Evolutionary conservation across 805 yeast genomes (phyloP).

Genomic region (Sugiyamaella marilandica): DNA sequence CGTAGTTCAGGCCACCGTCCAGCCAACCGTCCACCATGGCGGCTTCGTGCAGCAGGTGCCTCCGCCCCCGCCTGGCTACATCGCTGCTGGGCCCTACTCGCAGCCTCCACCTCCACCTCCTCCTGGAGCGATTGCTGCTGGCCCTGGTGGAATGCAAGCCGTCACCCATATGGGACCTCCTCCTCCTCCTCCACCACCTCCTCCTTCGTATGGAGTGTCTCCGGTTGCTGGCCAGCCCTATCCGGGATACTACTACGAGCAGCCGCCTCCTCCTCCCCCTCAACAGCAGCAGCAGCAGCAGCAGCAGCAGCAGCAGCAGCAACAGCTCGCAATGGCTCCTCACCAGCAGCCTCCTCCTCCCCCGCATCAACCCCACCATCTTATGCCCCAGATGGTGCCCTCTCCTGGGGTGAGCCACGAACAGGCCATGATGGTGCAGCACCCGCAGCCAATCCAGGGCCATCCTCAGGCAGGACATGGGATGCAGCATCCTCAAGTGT

Average conservation of each 20-base stretch:
- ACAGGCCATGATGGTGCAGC: not conserved
- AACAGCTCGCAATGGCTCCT: conserved; percentile 2
- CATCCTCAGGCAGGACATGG: too few relatives aligned
- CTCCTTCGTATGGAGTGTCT: not conserved
- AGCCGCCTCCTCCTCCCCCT: conserved; percentile 7
- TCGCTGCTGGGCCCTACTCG: not conserved
- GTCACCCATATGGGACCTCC: too few relatives aligned
- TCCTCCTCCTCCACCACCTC: conserved; percentile 2
- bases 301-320: not conserved
- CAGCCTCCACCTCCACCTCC: not conserved
- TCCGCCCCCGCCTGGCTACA: conserved; percentile 1
- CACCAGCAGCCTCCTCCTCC: conserved; percentile 7
- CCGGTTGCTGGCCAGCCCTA: conserved; percentile 1
- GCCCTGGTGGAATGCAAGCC: not conserved
- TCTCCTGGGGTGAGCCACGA: not conserved
- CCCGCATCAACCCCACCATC: conserved; percentile 4
- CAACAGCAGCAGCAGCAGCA: conserved; percentile 9
- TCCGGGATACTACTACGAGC: conserved; percentile 3
- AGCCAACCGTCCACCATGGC: conserved; percentile 1
- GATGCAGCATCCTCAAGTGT: not conserved
- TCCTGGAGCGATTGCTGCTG: not conserved
- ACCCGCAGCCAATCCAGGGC: not conserved
- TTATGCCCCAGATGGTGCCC: not conserved
- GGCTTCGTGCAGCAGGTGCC: not conserved
- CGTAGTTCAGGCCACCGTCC: not conserved